Evolutionary conservation across 75 land plant genomes (phyloP).

Genomic region (Cunninghamia lanceolata): DNA sequence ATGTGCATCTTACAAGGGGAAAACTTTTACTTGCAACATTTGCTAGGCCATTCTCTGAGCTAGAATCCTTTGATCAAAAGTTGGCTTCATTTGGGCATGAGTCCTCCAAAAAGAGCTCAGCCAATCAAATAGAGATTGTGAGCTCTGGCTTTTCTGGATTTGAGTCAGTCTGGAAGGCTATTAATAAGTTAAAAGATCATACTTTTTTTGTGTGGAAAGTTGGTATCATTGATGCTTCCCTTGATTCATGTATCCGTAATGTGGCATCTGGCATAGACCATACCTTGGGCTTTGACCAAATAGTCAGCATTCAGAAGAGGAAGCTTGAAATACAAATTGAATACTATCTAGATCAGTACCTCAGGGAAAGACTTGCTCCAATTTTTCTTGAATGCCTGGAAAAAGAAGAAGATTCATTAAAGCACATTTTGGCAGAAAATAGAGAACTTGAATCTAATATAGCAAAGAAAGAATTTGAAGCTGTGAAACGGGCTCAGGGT

Average conservation of each 20-base stretch:
- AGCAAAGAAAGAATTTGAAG: constrained; percentile 34
- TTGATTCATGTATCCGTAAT: constrained; percentile 78
- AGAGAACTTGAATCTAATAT: constrained; percentile 33
- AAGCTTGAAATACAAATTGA: constrained; percentile 71
- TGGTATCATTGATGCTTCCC: constrained; percentile 60
- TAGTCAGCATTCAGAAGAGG: constrained; percentile 47
- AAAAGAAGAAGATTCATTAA: constrained; percentile 49
- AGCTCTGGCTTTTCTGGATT: constrained; percentile 45
- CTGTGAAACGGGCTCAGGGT: constrained; percentile 40
- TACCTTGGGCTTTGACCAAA: constrained; percentile 67
- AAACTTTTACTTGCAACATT: constrained; percentile 51
- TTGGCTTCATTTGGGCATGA: constrained; percentile 27
- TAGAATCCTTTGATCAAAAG: constrained; percentile 62
- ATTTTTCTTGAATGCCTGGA: constrained; percentile 46
- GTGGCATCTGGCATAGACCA: constrained; percentile 56
- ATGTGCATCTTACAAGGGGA: constrained; percentile 47
- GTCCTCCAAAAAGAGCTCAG: constrained; percentile 9
- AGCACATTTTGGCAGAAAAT: constrained; percentile 18
- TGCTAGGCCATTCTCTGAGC: constrained; percentile 61
- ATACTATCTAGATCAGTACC: constrained; percentile 46
- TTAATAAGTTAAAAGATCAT: constrained; percentile 31
- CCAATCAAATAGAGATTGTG: constrained; percentile 26
- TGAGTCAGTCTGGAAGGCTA: constrained; percentile 61
- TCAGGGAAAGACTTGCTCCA: constrained; percentile 69
- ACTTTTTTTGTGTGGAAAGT: constrained; percentile 92